A percentile compares a stretch with the other conserved stretches of the same genome.
Evolutionary conservation across 75 land plant species (phyloP).

Genomic region (Cunninghamia lanceolata): DNA sequence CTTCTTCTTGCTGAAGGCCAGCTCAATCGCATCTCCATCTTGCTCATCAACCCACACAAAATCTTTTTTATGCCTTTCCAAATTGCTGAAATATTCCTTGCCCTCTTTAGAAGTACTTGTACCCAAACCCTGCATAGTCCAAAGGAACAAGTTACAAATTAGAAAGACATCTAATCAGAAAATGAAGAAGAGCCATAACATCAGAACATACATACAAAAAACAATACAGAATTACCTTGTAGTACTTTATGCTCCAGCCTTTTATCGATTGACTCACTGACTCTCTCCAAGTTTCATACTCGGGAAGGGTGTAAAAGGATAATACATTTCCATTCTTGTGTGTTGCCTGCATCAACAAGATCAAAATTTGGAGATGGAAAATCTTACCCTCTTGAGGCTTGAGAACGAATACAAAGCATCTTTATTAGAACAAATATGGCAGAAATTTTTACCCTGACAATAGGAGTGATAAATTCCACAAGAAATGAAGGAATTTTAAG

Average conservation of each 20-base stretch:
- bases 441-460: slow-evolving; percentile 69
- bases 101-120: slow-evolving; percentile 89
- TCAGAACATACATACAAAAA: neutral
- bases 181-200: neutral
- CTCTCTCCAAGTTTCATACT: slow-evolving; percentile 87
- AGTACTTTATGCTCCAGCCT: slow-evolving; percentile 81
- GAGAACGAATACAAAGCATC: neutral
- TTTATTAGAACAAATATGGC: neutral
- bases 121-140: slow-evolving; percentile 73
- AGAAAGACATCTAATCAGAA: neutral
- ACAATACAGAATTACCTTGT: slow-evolving; percentile 66
- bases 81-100: slow-evolving; percentile 78
- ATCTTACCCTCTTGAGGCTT: neutral
- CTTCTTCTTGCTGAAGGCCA: slow-evolving; percentile 33
- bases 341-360: slow-evolving; percentile 51
- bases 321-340: slow-evolving; percentile 49
- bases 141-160: neutral
- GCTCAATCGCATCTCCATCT: slow-evolving; percentile 17
- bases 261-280: slow-evolving; percentile 57
- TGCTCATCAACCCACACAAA: slow-evolving; percentile 32
- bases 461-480: slow-evolving; percentile 92
- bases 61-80: slow-evolving; percentile 79
- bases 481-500: slow-evolving; percentile 83
- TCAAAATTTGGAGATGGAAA: neutral
- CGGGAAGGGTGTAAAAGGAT: slow-evolving; percentile 87